These are phyloP conservation scores for Brassica cretica DNA, from an alignment of 345 rosid genomes.

Conservation along the genomic window DNA sequence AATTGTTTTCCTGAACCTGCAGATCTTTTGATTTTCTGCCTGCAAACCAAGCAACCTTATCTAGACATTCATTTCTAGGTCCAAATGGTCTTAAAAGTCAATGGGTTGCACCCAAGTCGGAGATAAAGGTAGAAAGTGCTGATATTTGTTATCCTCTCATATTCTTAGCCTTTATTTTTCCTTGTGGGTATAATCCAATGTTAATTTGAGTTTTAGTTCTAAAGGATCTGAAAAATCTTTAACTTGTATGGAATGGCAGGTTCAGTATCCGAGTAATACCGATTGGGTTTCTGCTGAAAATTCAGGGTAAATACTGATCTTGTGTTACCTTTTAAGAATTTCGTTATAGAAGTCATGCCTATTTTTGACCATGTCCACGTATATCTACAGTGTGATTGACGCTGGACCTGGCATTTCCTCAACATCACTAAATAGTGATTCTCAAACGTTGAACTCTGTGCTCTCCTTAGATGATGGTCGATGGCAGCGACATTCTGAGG, in stretches of 20 bases:
- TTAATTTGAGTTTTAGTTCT: slow-evolving; percentile 4
- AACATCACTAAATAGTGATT: slow-evolving; percentile 47
- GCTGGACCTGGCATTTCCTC: slow-evolving; percentile 44
- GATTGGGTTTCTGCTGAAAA: slow-evolving; percentile 53
- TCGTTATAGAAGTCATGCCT: neutral
- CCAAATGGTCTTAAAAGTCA: slow-evolving; percentile 87
- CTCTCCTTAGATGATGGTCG: slow-evolving; percentile 93
- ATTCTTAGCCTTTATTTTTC: slow-evolving; percentile 3
- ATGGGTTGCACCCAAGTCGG: slow-evolving; percentile 80
- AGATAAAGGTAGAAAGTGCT: slow-evolving; percentile 59
- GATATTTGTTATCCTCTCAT: neutral
- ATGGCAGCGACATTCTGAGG: slow-evolving; percentile 66
- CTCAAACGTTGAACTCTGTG: slow-evolving; percentile 71
- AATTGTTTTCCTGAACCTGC: slow-evolving; percentile 32
- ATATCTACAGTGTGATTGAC: slow-evolving; percentile 44
- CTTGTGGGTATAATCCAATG: neutral
- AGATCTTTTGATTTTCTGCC: slow-evolving; percentile 70
- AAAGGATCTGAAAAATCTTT: slow-evolving; percentile 19
- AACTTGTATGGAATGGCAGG: slow-evolving; percentile 46
- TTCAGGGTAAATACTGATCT: slow-evolving; percentile 45
- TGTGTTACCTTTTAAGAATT: slow-evolving; percentile 2
- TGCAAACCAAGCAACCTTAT: slow-evolving; percentile 86
- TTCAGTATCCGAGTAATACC: slow-evolving; percentile 75
- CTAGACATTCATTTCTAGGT: slow-evolving; percentile 92
- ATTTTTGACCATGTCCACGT: slow-evolving; percentile 31